A percentile compares a stretch with the other conserved stretches of the same genome.
These are phyloP conservation scores for Lablab purpureus DNA, from an alignment of 306 rosid species.

Conservation along the genomic window DNA sequence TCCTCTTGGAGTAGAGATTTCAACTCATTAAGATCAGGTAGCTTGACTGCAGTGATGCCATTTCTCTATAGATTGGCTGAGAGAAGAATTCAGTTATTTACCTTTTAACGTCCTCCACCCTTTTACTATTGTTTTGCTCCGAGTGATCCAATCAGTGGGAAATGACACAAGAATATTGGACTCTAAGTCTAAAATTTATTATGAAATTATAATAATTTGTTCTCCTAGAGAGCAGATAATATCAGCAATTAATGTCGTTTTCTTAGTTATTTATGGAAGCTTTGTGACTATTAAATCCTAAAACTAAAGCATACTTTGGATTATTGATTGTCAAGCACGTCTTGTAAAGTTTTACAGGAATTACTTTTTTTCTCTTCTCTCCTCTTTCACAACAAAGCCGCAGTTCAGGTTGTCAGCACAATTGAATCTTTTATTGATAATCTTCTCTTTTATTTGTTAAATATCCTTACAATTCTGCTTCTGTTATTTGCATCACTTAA, in stretches of 20 bases:
- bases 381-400: background rate
- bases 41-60: background rate
- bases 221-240: background rate
- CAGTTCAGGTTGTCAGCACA: background rate
- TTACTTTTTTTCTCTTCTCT: background rate
- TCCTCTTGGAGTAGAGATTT: background rate
- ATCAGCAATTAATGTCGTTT: background rate
- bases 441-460: background rate
- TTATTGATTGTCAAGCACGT: background rate
- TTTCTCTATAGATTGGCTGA: background rate
- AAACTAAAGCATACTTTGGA: background rate
- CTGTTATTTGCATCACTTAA: conserved; percentile 17
- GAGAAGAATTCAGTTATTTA: background rate
- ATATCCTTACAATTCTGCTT: conserved; percentile 9
- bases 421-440: background rate
- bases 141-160: background rate
- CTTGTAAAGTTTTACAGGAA: background rate
- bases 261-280: background rate
- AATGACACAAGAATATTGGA: background rate
- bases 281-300: background rate
- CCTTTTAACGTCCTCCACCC: background rate
- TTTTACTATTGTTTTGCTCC: background rate
- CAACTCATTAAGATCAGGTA: background rate
- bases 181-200: background rate
- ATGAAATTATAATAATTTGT: background rate